Evolutionary conservation across 2,329 filamentous ascomycete genomes (phyloP), one percentile per base, ranked within the genome.

Genomic region (Macrophomina pseudophaseolina): DNA sequence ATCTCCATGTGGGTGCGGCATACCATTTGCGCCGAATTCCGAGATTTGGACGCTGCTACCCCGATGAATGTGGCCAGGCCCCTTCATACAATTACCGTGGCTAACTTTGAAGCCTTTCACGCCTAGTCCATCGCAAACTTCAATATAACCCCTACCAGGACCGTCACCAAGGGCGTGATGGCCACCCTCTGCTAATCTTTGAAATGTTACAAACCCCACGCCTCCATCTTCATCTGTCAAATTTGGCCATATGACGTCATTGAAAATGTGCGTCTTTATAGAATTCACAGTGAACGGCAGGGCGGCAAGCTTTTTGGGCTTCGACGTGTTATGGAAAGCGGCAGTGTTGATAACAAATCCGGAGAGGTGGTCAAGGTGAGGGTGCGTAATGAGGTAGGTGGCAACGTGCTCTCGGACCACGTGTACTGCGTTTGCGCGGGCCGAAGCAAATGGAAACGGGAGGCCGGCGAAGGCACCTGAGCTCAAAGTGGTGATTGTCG

Each of bases 171-270:
- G 83, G 32, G 92, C 90, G 1, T 91, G 89, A 68, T 94, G 95
- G 3, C 94, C 94, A 11, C 94, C 94, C 75, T 97, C 94, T 5
- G 92, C 90, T 9, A 99, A 83, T 16, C 95, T 88, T 76, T 93
- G 90, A 72, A 97, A 98, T 0, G 93, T 97, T 40, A 99, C 88
- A 33, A 99, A 85, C 0, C 95, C 95, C 4, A 94, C 94, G 30
- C 95, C 95, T 40, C 94, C 93, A 76, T 97, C 95, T 80, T 99
- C 95, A 74, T 99, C 94, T 0, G 93, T 96, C 46, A 99, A 81
- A 72, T 99, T 99, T 0, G 95, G 95, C 95, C 95, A 99, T 64
- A 98, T 97, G 67, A 97, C 83, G 74, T 97, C 96, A 79, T 99
- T 99, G 83, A 99, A 99, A 68, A 99, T 92, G 79, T 99, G 94